These are phyloP conservation scores for Ophiostoma sp. DNA, from an alignment of 2,329 filamentous ascomycete genomes.

Conservation along the genomic window DNA sequence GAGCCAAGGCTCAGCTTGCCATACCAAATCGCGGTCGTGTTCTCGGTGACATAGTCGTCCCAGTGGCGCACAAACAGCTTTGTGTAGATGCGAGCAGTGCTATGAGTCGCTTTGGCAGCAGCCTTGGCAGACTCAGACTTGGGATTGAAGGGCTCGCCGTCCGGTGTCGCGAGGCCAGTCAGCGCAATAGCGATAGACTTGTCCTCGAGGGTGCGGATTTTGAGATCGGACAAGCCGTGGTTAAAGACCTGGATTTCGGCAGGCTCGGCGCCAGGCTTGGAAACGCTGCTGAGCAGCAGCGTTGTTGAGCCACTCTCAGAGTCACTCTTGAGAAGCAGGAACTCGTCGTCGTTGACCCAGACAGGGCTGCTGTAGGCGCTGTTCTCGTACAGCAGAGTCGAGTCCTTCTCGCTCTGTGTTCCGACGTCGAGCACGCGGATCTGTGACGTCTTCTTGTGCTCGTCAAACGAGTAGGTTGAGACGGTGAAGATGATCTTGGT, in stretches of 20 bases:
- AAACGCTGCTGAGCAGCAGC: constrained; percentile 40
- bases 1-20: constrained; percentile 44
- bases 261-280: constrained; percentile 37
- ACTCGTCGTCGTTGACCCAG: constrained; percentile 65
- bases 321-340: constrained; percentile 48
- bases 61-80: constrained; percentile 76
- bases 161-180: constrained; percentile 60
- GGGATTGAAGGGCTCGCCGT: constrained; percentile 64
- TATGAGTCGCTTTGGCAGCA: constrained; percentile 40
- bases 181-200: constrained; percentile 50
- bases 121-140: constrained; percentile 38
- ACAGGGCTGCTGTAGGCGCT: constrained; percentile 61
- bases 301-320: constrained; percentile 43
- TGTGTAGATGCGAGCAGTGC: constrained; percentile 65
- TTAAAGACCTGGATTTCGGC: constrained; percentile 46
- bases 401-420: constrained; percentile 50
- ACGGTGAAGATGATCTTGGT: constrained; percentile 61
- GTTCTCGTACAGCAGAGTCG: constrained; percentile 60
- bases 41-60: constrained; percentile 67
- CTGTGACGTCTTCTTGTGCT: constrained; percentile 63
- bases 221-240: constrained; percentile 54
- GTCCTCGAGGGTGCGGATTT: constrained; percentile 47
- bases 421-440: constrained; percentile 62
- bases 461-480: constrained; percentile 73
- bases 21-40: constrained; percentile 69